phyloP scores from a whole-genome alignment of 495 filamentous ascomycete genomes.

The Thozetella sp. region DNA sequence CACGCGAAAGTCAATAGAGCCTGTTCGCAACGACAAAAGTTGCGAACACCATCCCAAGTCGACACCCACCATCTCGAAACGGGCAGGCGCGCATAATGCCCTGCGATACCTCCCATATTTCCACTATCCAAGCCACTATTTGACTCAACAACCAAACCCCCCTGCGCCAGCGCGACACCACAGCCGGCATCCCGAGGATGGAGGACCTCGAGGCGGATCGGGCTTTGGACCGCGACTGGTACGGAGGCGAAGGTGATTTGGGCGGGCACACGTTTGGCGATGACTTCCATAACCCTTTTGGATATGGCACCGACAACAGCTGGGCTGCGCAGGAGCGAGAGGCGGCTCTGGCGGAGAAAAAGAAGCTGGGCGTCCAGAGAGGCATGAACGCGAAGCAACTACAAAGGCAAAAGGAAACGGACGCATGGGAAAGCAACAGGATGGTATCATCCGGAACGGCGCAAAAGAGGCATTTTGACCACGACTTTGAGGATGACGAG shows the following conservation, averaged over 20 bases:
- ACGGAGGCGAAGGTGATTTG: conserved; percentile 73
- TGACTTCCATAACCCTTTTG: conserved; percentile 60
- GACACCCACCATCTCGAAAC: no score
- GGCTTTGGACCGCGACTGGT: conserved; percentile 89
- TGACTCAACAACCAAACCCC: background rate
- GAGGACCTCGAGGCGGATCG: conserved; percentile 46
- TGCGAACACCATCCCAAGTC: conserved; percentile 40
- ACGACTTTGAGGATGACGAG: conserved; percentile 87
- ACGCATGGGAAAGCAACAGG: conserved; percentile 98
- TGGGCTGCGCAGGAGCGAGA: conserved; percentile 72
- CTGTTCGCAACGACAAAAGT: conserved; percentile 1
- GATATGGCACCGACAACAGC: conserved; percentile 50
- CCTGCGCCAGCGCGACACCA: no score
- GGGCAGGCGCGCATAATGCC: no score
- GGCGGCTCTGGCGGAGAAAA: conserved; percentile 71
- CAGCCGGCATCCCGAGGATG: no score
- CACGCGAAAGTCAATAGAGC: conserved; percentile 6
- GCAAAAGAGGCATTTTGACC: conserved; percentile 78
- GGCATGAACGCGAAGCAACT: conserved; percentile 68
- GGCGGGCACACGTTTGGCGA: conserved; percentile 75
- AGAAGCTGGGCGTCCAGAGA: conserved; percentile 58
- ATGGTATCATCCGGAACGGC: conserved; percentile 98
- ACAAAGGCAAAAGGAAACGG: conserved; percentile 90
- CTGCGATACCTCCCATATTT: no score
- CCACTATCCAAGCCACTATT: no score